These are phyloP conservation scores for Mercurialis annua DNA, from an alignment of 345 rosid species.

Conservation along the genomic window DNA sequence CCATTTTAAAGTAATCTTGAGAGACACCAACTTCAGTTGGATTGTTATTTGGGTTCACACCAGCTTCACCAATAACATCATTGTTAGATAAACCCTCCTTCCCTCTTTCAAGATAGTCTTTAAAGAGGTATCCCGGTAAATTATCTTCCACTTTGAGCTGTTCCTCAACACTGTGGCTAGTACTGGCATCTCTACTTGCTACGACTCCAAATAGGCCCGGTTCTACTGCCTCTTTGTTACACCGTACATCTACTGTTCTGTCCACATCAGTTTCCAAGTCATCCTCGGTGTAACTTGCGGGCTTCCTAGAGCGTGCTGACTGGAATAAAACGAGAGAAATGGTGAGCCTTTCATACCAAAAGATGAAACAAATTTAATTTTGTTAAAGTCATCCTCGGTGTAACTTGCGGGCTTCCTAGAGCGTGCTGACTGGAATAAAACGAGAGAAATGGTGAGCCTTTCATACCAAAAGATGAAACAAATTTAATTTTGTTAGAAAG, in stretches of 20 bases:
- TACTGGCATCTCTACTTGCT: constrained; percentile 12
- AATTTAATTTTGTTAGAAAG: too few species aligned
- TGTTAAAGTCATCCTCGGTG: constrained; percentile 23
- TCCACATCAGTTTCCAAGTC: constrained; percentile 39
- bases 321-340: constrained; percentile 25
- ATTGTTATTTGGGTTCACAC: constrained; percentile 21
- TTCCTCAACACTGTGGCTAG: constrained; percentile 15
- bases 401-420: constrained; percentile 57
- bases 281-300: constrained; percentile 41
- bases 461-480: not conserved
- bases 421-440: constrained; percentile 57
- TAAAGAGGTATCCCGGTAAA: constrained; percentile 13
- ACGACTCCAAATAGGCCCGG: constrained; percentile 15
- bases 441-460: not conserved
- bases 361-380: not conserved
- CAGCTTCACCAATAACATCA: constrained; percentile 32
- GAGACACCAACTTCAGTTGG: constrained; percentile 25
- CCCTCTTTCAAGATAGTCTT: constrained; percentile 40
- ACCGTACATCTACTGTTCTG: constrained; percentile 23
- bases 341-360: not conserved
- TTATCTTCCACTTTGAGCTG: constrained; percentile 24
- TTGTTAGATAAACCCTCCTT: constrained; percentile 57
- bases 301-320: constrained; percentile 66
- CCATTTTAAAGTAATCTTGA: constrained; percentile 44
- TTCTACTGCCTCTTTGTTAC: constrained; percentile 23